A percentile compares a stretch with the other conserved stretches of the same genome.
Conservation (phyloP, 2,329 filamentous ascomycete species). For the Scedosporium apiospermum region DNA sequence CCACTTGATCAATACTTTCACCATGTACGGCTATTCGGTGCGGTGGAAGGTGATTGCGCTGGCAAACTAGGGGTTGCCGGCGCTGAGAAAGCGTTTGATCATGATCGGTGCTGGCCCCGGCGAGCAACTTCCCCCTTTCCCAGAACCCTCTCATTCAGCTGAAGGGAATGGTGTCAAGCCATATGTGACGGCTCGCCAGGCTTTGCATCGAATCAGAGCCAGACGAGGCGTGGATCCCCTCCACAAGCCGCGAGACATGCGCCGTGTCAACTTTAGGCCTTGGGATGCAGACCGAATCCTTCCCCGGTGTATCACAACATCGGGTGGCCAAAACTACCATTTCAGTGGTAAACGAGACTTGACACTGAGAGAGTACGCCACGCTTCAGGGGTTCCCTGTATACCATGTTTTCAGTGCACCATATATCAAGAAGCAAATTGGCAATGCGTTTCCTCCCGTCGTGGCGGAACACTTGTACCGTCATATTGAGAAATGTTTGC, state of each 20-base stretch:
- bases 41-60: conserved; percentile 54
- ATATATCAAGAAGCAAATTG: conserved; percentile 54
- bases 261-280: conserved; percentile 18
- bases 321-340: conserved; percentile 54
- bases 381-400: conserved; percentile 59
- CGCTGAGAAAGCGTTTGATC: conserved; percentile 40
- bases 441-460: conserved; percentile 66
- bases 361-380: conserved; percentile 58
- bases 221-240: conserved; percentile 20
- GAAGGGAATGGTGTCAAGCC: conserved; percentile 24
- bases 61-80: conserved; percentile 39
- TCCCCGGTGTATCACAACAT: conserved; percentile 53
- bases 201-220: conserved; percentile 24
- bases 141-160: conserved; percentile 47
- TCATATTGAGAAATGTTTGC: conserved; percentile 37
- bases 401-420: conserved; percentile 45
- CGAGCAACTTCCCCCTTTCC: conserved; percentile 58
- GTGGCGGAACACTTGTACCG: conserved; percentile 40
- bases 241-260: conserved; percentile 26
- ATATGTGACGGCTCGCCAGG: conserved; percentile 34
- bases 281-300: conserved; percentile 40
- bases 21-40: conserved; percentile 56
- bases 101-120: conserved; percentile 57
- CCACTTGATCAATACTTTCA: conserved; percentile 53
- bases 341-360: conserved; percentile 53